Conservation (phyloP, 345 rosid genomes). For the Punica granatum region DNA sequence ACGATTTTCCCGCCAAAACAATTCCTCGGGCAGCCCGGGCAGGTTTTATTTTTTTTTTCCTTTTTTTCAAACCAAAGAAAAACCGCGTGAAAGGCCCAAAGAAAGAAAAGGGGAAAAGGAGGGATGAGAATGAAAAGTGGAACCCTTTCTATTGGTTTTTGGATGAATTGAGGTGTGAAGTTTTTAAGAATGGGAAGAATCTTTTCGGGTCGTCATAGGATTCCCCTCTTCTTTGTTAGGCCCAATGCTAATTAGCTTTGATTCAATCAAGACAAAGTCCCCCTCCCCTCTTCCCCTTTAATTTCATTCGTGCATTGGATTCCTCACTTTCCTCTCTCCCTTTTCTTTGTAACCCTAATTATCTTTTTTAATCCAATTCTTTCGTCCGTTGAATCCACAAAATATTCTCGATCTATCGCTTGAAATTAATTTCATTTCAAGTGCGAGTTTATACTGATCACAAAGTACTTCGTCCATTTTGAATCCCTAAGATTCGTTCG, state of each 20-base stretch:
- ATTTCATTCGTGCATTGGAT: constrained; percentile 3
- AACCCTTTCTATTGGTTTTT: background rate
- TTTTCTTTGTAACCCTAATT: background rate
- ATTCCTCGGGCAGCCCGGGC: background rate
- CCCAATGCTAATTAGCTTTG: background rate
- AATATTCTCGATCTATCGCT: no score
- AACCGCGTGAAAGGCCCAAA: constrained; percentile 1
- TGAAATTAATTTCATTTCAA: no score
- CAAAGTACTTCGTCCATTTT: no score
- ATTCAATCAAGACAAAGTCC: background rate
- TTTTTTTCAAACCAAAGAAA: background rate
- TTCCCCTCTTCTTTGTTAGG: background rate
- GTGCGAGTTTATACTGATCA: no score
- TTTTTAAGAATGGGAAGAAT: background rate
- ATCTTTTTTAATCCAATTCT: background rate
- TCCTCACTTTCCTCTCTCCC: background rate
- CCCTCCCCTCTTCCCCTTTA: no score
- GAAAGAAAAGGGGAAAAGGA: background rate
- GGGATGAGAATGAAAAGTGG: background rate
- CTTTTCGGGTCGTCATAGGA: background rate
- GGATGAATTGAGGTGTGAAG: background rate
- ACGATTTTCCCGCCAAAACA: background rate
- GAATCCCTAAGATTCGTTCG: no score
- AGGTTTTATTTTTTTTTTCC: background rate
- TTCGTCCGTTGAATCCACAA: no score